phyloP scores from a whole-genome alignment of 257 asterid genomes.

The Fraxinus quadrangulata region DNA sequence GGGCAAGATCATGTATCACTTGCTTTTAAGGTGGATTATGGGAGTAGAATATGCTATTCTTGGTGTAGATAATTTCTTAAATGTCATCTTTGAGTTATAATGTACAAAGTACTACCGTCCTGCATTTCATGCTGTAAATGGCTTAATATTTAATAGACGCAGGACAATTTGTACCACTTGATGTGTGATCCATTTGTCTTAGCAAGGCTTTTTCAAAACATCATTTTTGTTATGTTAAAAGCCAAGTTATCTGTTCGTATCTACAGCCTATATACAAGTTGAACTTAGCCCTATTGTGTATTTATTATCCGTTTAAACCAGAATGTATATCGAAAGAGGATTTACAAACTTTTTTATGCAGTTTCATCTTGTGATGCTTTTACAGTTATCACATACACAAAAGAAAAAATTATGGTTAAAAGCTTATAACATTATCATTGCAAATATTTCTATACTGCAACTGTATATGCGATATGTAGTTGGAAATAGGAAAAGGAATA shows the following conservation, averaged over 20 bases:
- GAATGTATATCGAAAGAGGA: neutral
- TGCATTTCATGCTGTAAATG: constrained; percentile 20
- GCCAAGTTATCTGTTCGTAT: neutral
- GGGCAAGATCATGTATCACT: neutral
- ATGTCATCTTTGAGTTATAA: constrained; percentile 19
- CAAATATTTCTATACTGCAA: constrained; percentile 35
- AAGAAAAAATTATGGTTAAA: no score
- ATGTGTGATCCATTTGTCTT: constrained; percentile 31
- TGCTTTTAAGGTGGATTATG: no score
- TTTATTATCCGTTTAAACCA: neutral
- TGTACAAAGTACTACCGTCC: constrained; percentile 29
- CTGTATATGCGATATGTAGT: constrained; percentile 41
- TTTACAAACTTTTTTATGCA: neutral
- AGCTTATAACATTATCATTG: constrained; percentile 30
- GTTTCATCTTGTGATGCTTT: neutral
- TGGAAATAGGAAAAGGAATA: constrained; percentile 19
- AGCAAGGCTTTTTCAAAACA: neutral
- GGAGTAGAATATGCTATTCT: no score
- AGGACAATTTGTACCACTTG: constrained; percentile 41
- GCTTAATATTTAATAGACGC: constrained; percentile 18
- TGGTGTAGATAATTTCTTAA: no score
- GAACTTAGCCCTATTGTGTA: neutral
- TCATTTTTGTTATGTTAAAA: constrained; percentile 21
- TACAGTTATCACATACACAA: neutral
- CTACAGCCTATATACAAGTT: neutral